Conservation (phyloP, 805 yeast species). For the Yamadazyma phyllophila region DNA sequence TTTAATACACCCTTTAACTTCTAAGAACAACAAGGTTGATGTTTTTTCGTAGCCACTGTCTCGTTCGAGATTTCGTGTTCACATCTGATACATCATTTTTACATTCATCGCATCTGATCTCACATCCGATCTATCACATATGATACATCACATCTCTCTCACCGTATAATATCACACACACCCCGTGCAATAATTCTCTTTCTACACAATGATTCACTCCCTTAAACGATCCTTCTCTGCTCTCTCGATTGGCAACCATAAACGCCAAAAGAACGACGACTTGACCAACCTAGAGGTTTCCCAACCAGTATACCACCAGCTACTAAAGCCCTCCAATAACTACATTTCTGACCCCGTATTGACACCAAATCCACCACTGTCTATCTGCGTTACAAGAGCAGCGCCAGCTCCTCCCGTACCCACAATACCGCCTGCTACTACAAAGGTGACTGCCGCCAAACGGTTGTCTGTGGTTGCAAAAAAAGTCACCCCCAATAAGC, state of each 20-base stretch:
- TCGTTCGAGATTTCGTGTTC: too few species aligned
- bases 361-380: neutral
- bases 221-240: conserved; percentile 7
- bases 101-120: neutral
- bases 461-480: neutral
- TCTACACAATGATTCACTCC: neutral
- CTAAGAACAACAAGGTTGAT: too few species aligned
- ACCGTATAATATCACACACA: too few species aligned
- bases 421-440: neutral
- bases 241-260: neutral
- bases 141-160: too few species aligned
- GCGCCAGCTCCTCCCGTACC: neutral
- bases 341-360: neutral
- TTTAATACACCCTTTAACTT: neutral
- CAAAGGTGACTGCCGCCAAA: neutral
- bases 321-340: neutral
- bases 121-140: too few species aligned
- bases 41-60: neutral
- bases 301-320: neutral
- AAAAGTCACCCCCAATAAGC: neutral
- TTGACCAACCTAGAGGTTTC: neutral
- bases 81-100: neutral
- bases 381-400: neutral
- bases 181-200: neutral
- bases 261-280: neutral